Percentiles rank a stretch among this genome's conserved stretches.
phyloP scores from a whole-genome alignment of 768 basidiomycete genomes.

The Piloderma croceum region DNA sequence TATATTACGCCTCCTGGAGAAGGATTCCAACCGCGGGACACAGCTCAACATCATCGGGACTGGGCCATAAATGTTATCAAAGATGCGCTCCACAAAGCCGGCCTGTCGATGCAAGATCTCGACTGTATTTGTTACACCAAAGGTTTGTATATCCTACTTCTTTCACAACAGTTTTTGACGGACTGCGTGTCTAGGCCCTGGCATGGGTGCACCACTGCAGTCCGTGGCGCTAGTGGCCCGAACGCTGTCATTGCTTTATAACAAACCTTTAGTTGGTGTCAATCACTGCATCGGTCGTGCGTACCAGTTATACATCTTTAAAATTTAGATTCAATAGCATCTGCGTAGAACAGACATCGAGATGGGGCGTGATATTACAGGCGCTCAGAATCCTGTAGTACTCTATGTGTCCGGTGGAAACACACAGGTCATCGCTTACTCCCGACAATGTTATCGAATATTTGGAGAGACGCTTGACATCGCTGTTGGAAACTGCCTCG shows the following conservation, averaged over 20 bases:
- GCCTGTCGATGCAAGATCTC: conserved; percentile 65
- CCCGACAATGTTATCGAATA: conserved; percentile 93
- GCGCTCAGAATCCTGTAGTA: conserved; percentile 91
- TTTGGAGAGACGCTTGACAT: conserved; percentile 99
- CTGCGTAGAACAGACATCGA: conserved; percentile 72
- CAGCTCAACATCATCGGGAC: conserved; percentile 91
- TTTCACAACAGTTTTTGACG: background rate
- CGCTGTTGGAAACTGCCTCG: conserved; percentile 97
- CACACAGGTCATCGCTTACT: conserved; percentile 98
- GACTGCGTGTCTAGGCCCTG: conserved; percentile 63
- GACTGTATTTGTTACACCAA: conserved; percentile 98
- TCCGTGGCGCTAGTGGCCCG: conserved; percentile 93
- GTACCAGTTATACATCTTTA: conserved; percentile 23
- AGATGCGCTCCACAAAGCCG: conserved; percentile 65
- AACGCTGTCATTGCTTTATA: conserved; percentile 79
- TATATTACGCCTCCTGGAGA: conserved; percentile 98
- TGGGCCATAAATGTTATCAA: conserved; percentile 84
- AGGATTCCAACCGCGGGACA: conserved; percentile 94
- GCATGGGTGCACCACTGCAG: conserved; percentile 96
- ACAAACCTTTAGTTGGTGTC: conserved; percentile 93
- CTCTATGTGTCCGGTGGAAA: conserved; percentile 99
- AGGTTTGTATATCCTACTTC: conserved; percentile 45
- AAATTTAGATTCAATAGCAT: background rate
- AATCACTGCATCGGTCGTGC: conserved; percentile 98
- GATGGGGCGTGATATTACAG: conserved; percentile 94